Evolutionary conservation across 1,284 basidiomycete species (phyloP).

Genomic region (Apiotrichum gamsii): DNA sequence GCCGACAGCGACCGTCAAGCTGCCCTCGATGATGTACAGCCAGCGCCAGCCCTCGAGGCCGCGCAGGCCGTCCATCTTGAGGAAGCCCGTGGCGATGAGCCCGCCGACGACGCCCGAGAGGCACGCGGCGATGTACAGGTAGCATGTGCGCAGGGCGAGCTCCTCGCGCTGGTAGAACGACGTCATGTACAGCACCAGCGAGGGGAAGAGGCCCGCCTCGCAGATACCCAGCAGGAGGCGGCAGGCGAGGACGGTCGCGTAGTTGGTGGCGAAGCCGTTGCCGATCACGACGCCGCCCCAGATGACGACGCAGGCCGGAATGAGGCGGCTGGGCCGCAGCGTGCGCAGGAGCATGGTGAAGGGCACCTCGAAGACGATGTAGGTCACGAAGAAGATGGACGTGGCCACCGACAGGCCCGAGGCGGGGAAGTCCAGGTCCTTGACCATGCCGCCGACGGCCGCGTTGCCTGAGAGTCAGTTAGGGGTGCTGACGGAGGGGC

Average conservation of each 20-base stretch:
- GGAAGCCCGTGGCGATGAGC: slow-evolving; percentile 16
- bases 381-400: slow-evolving; percentile 29
- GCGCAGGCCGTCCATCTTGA: slow-evolving; percentile 10
- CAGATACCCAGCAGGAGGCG: slow-evolving; percentile 29
- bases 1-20: slow-evolving; percentile 6
- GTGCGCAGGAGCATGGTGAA: slow-evolving; percentile 30
- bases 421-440: slow-evolving; percentile 13
- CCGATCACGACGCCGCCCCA: slow-evolving; percentile 27
- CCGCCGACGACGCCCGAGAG: slow-evolving; percentile 33
- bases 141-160: slow-evolving; percentile 26
- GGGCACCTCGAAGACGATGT: slow-evolving; percentile 33
- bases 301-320: slow-evolving; percentile 19
- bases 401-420: slow-evolving; percentile 11
- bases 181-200: slow-evolving; percentile 21
- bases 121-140: slow-evolving; percentile 32
- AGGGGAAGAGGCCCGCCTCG: slow-evolving; percentile 29
- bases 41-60: slow-evolving; percentile 11
- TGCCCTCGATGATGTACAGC: slow-evolving; percentile 15
- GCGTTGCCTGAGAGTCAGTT: slow-evolving; percentile 12
- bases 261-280: slow-evolving; percentile 14
- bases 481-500: background rate
- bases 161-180: slow-evolving; percentile 28
- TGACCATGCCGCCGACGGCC: slow-evolving; percentile 10
- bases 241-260: slow-evolving; percentile 19
- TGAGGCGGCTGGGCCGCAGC: slow-evolving; percentile 17